phyloP scores from a whole-genome alignment of 1,284 basidiomycete species.

The Vanrija humicola region DNA sequence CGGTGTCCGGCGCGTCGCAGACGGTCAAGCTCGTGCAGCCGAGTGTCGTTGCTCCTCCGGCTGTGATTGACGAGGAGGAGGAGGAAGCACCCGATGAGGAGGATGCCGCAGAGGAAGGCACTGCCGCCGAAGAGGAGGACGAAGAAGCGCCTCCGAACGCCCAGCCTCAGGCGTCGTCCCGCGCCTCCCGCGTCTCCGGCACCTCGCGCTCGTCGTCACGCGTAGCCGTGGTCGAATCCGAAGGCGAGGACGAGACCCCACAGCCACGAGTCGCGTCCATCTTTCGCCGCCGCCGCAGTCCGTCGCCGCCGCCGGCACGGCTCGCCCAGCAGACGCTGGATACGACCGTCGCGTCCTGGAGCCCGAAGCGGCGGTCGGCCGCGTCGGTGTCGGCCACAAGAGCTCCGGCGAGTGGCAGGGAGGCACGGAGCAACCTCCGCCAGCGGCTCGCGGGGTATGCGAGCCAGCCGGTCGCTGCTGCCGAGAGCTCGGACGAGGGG shows the following conservation, averaged over 20 bases:
- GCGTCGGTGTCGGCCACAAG: neutral
- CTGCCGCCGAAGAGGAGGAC: neutral
- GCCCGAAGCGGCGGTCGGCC: conserved; percentile 15
- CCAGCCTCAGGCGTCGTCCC: too few species aligned
- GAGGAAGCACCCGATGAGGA: conserved; percentile 6
- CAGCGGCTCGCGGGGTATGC: conserved; percentile 56
- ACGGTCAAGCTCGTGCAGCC: conserved; percentile 18
- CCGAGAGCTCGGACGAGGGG: conserved; percentile 15
- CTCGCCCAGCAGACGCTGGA: conserved; percentile 18
- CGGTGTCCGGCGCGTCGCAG: conserved; percentile 52
- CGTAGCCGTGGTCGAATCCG: neutral
- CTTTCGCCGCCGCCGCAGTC: neutral
- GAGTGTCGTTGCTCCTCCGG: neutral
- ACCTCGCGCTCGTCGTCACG: too few species aligned
- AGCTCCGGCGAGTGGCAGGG: conserved; percentile 16
- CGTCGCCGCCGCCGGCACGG: neutral
- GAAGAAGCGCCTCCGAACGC: too few species aligned
- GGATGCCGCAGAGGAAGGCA: conserved; percentile 5
- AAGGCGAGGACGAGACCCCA: conserved; percentile 6
- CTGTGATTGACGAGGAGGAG: conserved; percentile 17
- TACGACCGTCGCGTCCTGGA: conserved; percentile 26
- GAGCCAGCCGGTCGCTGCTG: conserved; percentile 51
- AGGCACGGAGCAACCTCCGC: conserved; percentile 49
- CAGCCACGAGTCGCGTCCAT: neutral
- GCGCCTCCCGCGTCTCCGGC: too few species aligned